These are phyloP conservation scores for Zygosaccharomyces pseudorouxii DNA, from an alignment of 805 yeast genomes.

Conservation along the genomic window DNA sequence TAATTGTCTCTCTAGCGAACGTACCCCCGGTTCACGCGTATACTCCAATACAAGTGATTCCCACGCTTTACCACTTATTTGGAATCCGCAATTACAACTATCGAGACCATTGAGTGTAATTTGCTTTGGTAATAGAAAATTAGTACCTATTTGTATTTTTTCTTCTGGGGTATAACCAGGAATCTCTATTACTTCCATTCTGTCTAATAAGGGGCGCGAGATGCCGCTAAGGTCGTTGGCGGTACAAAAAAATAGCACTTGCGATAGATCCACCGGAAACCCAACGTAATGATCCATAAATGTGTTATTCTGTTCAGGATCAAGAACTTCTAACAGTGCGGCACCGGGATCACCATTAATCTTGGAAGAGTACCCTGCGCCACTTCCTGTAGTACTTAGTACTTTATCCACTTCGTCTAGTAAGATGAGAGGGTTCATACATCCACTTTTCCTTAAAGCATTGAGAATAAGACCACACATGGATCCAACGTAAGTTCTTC, in stretches of 20 bases:
- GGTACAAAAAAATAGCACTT: slow-evolving; percentile 77
- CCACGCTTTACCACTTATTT: slow-evolving; percentile 51
- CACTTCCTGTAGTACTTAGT: slow-evolving; percentile 38
- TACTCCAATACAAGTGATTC: slow-evolving; percentile 59
- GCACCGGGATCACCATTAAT: slow-evolving; percentile 86
- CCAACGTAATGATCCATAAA: slow-evolving; percentile 83
- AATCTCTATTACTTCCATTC: slow-evolving; percentile 77
- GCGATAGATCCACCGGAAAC: slow-evolving; percentile 79
- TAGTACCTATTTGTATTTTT: slow-evolving; percentile 65
- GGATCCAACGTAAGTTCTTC: slow-evolving; percentile 88
- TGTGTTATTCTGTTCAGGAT: slow-evolving; percentile 78
- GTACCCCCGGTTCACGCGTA: slow-evolving; percentile 82
- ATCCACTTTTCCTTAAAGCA: slow-evolving; percentile 67
- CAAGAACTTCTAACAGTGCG: slow-evolving; percentile 80
- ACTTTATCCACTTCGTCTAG: slow-evolving; percentile 85
- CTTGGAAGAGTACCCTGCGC: slow-evolving; percentile 26
- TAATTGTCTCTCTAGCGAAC: slow-evolving; percentile 69
- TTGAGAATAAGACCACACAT: slow-evolving; percentile 83
- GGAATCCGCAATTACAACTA: slow-evolving; percentile 33
- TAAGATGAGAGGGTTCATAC: slow-evolving; percentile 78
- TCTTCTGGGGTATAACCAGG: slow-evolving; percentile 78
- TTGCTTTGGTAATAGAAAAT: slow-evolving; percentile 72
- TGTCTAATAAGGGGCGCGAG: slow-evolving; percentile 72
- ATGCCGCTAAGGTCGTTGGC: slow-evolving; percentile 72
- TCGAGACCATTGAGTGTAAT: slow-evolving; percentile 59